These are phyloP conservation scores for Cryptococcus depauperatus DNA, from an alignment of 1,284 basidiomycete species.

Conservation along the genomic window DNA sequence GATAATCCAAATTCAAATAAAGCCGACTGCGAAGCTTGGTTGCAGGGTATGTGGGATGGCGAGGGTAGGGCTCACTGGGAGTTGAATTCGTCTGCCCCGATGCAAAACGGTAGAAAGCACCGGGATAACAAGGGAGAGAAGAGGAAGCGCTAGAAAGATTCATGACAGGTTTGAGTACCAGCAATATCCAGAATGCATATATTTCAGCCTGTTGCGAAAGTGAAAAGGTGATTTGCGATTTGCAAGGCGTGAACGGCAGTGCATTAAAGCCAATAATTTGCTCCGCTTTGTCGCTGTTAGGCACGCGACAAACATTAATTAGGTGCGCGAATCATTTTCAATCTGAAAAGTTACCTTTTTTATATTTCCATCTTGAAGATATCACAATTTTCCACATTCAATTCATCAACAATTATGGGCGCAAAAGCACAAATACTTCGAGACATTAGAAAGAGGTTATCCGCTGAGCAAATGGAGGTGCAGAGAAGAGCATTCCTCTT, in stretches of 20 bases:
- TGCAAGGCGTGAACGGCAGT: too few relatives aligned
- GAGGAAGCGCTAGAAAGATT: conserved; percentile 13
- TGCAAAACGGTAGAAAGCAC: background rate
- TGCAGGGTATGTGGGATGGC: conserved; percentile 45
- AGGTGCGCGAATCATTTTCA: background rate
- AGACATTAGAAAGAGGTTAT: conserved; percentile 38
- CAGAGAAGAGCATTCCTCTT: conserved; percentile 77
- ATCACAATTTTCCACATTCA: too few relatives aligned
- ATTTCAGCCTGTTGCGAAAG: background rate
- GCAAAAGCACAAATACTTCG: conserved; percentile 29
- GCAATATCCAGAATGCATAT: background rate
- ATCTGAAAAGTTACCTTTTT: background rate
- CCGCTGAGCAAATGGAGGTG: conserved; percentile 60
- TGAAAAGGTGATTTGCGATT: too few relatives aligned
- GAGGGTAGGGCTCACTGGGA: conserved; percentile 22
- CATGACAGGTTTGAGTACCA: background rate
- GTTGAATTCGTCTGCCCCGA: conserved; percentile 4
- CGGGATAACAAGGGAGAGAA: conserved; percentile 18
- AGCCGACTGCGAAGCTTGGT: conserved; percentile 62
- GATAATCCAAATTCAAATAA: conserved; percentile 59
- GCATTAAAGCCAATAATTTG: too few relatives aligned
- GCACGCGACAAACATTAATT: background rate
- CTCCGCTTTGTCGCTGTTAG: too few relatives aligned
- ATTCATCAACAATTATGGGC: too few relatives aligned
- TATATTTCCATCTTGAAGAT: too few relatives aligned